Percentiles rank a stretch among this genome's conserved stretches.
Conservation (phyloP, 768 basidiomycete species). For the Pleurotus giganteus region DNA sequence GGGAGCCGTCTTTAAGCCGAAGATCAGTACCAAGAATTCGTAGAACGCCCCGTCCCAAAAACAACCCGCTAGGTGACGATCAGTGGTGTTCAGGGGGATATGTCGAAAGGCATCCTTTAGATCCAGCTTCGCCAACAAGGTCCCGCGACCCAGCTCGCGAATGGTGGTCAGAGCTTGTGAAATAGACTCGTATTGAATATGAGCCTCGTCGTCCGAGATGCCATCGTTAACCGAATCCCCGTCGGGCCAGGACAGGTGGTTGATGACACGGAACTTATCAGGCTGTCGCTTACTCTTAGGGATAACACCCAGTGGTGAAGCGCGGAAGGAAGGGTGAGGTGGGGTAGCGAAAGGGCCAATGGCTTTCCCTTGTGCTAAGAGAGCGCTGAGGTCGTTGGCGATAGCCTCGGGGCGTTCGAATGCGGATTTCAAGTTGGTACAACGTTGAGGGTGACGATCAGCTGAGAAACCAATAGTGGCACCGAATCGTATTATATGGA, state of each 20-base stretch:
- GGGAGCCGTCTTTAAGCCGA: slow-evolving; percentile 38
- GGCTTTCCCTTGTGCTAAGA: slow-evolving; percentile 14
- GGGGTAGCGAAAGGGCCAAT: slow-evolving; percentile 20
- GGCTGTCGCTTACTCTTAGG: slow-evolving; percentile 20
- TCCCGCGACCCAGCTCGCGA: not conserved
- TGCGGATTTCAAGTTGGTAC: slow-evolving; percentile 26
- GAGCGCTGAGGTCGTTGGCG: slow-evolving; percentile 7
- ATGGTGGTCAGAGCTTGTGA: not conserved
- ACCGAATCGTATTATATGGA: slow-evolving; percentile 25
- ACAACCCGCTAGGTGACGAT: slow-evolving; percentile 18
- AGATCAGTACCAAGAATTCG: slow-evolving; percentile 16
- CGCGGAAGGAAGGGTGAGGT: slow-evolving; percentile 18
- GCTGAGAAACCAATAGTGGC: slow-evolving; percentile 25
- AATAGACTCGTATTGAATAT: not conserved
- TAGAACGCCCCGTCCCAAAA: not conserved
- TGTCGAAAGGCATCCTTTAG: slow-evolving; percentile 16
- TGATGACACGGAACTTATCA: slow-evolving; percentile 12
- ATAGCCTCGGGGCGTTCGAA: slow-evolving; percentile 12
- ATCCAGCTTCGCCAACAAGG: not conserved
- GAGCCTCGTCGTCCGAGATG: slow-evolving; percentile 2
- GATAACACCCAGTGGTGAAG: slow-evolving; percentile 24
- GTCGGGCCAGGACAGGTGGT: slow-evolving; percentile 10
- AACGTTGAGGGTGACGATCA: slow-evolving; percentile 8
- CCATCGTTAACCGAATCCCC: slow-evolving; percentile 9
- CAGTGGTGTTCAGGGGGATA: slow-evolving; percentile 16